These are phyloP conservation scores for Clonostachys byssicola DNA, from an alignment of 2,329 filamentous ascomycete genomes.

Conservation along the genomic window DNA sequence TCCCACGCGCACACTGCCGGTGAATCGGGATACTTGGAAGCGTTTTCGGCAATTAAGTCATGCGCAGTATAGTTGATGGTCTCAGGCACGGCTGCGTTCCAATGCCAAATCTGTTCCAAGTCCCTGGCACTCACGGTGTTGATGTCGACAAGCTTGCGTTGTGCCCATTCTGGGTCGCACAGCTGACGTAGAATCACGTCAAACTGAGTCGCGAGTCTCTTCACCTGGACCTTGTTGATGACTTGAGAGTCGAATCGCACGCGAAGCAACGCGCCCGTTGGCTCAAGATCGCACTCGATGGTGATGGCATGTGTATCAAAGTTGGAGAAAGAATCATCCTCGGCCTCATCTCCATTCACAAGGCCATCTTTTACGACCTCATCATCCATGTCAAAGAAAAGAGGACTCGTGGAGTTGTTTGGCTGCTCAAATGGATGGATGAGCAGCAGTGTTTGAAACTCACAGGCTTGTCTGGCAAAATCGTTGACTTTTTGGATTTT, in stretches of 20 bases:
- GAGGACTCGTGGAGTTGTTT: not conserved
- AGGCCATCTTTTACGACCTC: constrained; percentile 1
- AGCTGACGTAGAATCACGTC: not conserved
- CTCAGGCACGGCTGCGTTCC: not conserved
- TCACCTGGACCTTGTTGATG: not conserved
- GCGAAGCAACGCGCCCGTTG: not conserved
- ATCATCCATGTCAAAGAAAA: constrained; percentile 8
- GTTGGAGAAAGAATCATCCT: constrained; percentile 4
- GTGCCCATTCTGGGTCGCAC: not conserved
- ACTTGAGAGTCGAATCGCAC: not conserved
- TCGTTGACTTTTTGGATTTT: constrained; percentile 10
- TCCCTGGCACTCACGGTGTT: not conserved
- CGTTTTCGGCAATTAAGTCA: constrained; percentile 34
- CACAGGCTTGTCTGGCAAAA: constrained; percentile 6
- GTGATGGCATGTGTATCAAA: constrained; percentile 8
- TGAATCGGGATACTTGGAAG: constrained; percentile 25
- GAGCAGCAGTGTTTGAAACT: constrained; percentile 6
- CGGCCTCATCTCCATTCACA: not conserved
- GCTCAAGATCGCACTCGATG: not conserved
- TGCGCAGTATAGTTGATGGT: constrained; percentile 21
- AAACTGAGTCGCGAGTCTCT: not conserved
- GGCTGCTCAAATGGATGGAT: constrained; percentile 3
- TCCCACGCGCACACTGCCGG: constrained; percentile 45
- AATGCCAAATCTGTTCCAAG: not conserved
- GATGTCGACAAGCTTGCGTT: not conserved